A percentile compares a stretch with the other conserved stretches of the same genome.
These are phyloP conservation scores for Pseudogymnoascus pannorum DNA, from an alignment of 2,329 filamentous ascomycete genomes.

Conservation along the genomic window DNA sequence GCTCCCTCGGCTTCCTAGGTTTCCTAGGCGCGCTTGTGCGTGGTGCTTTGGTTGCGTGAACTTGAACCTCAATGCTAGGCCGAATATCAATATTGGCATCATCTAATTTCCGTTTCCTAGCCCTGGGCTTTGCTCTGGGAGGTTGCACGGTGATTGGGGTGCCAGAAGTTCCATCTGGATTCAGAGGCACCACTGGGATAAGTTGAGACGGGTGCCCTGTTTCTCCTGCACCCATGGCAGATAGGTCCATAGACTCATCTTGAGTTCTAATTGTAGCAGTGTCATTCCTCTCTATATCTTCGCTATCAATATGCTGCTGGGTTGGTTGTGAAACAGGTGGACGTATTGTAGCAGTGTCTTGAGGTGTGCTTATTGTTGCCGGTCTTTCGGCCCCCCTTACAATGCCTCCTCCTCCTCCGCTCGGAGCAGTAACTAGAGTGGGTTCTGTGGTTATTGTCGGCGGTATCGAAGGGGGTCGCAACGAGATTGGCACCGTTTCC, in stretches of 20 bases:
- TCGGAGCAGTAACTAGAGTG: neutral
- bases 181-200: conserved; percentile 20
- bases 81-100: conserved; percentile 9
- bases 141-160: conserved; percentile 4
- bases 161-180: conserved; percentile 24
- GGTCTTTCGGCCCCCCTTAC: neutral
- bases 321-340: neutral
- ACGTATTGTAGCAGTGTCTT: neutral
- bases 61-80: conserved; percentile 10
- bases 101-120: conserved; percentile 1
- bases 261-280: neutral
- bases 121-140: neutral
- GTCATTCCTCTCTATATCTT: neutral
- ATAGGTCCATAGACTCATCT: conserved; percentile 11
- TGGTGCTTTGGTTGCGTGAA: neutral
- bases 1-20: conserved; percentile 6
- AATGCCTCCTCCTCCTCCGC: neutral
- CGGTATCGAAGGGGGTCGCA: neutral
- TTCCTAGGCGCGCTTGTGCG: neutral
- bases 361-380: neutral
- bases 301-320: neutral
- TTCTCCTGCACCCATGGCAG: conserved; percentile 13
- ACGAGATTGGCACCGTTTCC: neutral
- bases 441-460: neutral
- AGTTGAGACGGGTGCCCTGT: conserved; percentile 13